Evolutionary conservation across 192 early-diverging fungal genomes (phyloP), one percentile per base, ranked within the genome.

Genomic region (Umbelopsis ramanniana): DNA sequence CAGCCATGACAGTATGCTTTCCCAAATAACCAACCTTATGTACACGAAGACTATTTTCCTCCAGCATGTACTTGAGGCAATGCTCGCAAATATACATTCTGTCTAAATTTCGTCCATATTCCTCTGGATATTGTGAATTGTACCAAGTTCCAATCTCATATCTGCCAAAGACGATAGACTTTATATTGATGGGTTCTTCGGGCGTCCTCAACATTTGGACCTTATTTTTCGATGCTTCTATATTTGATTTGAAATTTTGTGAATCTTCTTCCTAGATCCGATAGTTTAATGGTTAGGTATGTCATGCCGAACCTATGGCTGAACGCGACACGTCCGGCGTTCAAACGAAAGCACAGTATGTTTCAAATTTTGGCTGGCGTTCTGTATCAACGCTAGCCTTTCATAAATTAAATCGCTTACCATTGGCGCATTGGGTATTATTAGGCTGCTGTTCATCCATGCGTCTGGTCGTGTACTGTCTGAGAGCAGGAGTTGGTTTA

Each of bases 141-240:
- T 98, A 98, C 97, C 96, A 98, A 0, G 94, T 92, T 23, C 89
- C 85, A n/a, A 99, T 96, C 54, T 91, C 88, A 78, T 92, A 95
- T 37, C 81, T 74, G 17, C 95, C 97, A 57, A 97, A 87, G 10
- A 90, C 66, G n/a, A 92, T 85, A 70, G 60, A 78, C 33, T 83
- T 75, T 19, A 87, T 78, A 57, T 87, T 86, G 6, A 43, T 43
- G 11, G 40, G 6, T 1, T 43, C 40, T 43, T 43, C 40, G 1
- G 40, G 40, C 11, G 6, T 43, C 11, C 8, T 11, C 40, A 43
- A 43, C 6, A 43, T 12, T 43, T 43, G 40, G 6, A 43, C 40
- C 11, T 12, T 12, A 12, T 43, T 43, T 43, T 43, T 7, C 40
- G 11, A 11, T 5, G 1, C 40, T 43, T 43, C 40, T 6, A 12